These are phyloP conservation scores for Westerdykella aurantiaca DNA, from an alignment of 2,329 filamentous ascomycete species.

Conservation along the genomic window DNA sequence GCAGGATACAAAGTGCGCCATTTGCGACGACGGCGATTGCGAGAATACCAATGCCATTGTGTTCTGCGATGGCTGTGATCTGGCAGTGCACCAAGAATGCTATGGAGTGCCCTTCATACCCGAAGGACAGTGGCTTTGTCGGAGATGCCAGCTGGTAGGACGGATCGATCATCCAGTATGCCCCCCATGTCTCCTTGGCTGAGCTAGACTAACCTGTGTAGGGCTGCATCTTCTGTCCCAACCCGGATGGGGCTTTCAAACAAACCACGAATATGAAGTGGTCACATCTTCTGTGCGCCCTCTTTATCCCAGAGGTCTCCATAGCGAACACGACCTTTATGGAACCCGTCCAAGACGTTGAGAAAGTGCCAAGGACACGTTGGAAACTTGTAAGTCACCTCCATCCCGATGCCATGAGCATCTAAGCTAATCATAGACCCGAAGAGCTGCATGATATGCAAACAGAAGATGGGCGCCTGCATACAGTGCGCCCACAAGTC, in stretches of 20 bases:
- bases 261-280: constrained; percentile 95
- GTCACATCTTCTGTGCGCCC: constrained; percentile 92
- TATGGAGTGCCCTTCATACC: constrained; percentile 98
- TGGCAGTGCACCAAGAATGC: constrained; percentile 97
- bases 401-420: not conserved
- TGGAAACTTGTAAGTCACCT: constrained; percentile 64
- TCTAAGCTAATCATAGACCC: not conserved
- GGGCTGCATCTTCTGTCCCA: constrained; percentile 91
- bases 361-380: constrained; percentile 89
- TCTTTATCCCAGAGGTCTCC: constrained; percentile 97
- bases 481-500: constrained; percentile 98
- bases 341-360: constrained; percentile 96
- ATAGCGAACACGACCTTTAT: constrained; percentile 95
- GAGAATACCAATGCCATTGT: constrained; percentile 99
- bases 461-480: constrained; percentile 95
- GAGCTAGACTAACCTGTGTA: constrained; percentile 16
- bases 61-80: constrained; percentile 95
- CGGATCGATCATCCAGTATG: constrained; percentile 48
- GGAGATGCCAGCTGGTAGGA: constrained; percentile 93
- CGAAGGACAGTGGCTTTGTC: constrained; percentile 95
- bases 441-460: constrained; percentile 84
- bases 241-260: constrained; percentile 96
- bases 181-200: constrained; percentile 1
- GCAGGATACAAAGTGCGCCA: constrained; percentile 93
- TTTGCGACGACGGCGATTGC: constrained; percentile 98